A percentile compares a stretch with the other conserved stretches of the same genome.
phyloP scores from a whole-genome alignment of 768 basidiomycete genomes.

The Pleurotus sapidus region DNA sequence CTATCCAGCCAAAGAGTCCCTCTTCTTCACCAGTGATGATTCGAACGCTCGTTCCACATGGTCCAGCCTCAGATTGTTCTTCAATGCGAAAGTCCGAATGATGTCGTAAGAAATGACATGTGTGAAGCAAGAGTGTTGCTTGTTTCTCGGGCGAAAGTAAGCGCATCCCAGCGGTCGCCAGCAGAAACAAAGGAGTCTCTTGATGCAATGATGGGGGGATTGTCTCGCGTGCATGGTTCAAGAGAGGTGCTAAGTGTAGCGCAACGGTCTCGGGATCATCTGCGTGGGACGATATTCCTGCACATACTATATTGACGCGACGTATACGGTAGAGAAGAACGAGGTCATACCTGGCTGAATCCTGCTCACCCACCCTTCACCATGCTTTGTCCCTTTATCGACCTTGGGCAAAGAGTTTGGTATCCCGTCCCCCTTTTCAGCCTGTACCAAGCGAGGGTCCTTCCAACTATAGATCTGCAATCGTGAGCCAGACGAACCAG shows the following conservation, averaged over 20 bases:
- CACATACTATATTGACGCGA: background rate
- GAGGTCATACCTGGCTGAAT: slow-evolving; percentile 83
- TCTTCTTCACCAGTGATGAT: slow-evolving; percentile 99
- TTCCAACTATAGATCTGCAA: slow-evolving; percentile 97
- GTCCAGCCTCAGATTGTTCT: slow-evolving; percentile 58
- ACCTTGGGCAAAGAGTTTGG: slow-evolving; percentile 72
- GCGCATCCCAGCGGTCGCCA: slow-evolving; percentile 98
- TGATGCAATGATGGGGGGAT: slow-evolving; percentile 85
- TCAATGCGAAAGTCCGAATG: slow-evolving; percentile 83
- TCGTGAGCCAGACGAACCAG: slow-evolving; percentile 95
- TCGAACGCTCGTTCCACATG: slow-evolving; percentile 89
- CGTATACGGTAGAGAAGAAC: background rate
- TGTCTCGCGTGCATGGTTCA: slow-evolving; percentile 76
- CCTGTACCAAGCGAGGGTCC: slow-evolving; percentile 58
- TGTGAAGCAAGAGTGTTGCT: slow-evolving; percentile 64
- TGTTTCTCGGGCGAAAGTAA: slow-evolving; percentile 70
- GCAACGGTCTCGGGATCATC: slow-evolving; percentile 68
- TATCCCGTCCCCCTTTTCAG: slow-evolving; percentile 51
- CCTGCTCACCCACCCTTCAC: slow-evolving; percentile 86
- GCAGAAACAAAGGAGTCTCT: slow-evolving; percentile 87
- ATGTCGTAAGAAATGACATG: slow-evolving; percentile 72
- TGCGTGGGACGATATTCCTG: slow-evolving; percentile 86
- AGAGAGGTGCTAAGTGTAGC: slow-evolving; percentile 75
- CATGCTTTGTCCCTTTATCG: slow-evolving; percentile 83
- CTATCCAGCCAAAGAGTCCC: slow-evolving; percentile 98